phyloP scores from a whole-genome alignment of 1,284 basidiomycete species.

The Pterula multifida region DNA sequence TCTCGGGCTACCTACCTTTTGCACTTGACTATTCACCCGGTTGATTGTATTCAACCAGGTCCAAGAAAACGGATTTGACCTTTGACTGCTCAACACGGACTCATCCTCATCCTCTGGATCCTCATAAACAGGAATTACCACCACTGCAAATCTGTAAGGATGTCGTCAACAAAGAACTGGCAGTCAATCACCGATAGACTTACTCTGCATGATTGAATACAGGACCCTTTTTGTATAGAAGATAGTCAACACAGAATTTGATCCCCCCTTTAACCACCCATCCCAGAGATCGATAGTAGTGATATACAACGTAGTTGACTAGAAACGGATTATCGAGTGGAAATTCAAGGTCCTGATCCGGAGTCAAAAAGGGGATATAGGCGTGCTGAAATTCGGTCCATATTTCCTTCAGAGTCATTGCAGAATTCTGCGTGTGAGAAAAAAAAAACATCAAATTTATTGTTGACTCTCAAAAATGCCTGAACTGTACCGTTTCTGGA shows the following conservation, averaged over 20 bases:
- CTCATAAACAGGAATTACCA: constrained; percentile 84
- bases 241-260: constrained; percentile 95
- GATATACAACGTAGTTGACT: constrained; percentile 83
- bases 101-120: constrained; percentile 58
- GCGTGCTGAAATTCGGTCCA: constrained; percentile 49
- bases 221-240: constrained; percentile 91
- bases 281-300: constrained; percentile 94
- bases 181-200: constrained; percentile 17
- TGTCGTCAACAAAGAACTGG: constrained; percentile 6
- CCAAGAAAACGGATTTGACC: constrained; percentile 74
- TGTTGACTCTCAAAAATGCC: background rate
- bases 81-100: constrained; percentile 45
- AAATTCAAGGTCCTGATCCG: constrained; percentile 19
- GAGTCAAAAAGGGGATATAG: constrained; percentile 21
- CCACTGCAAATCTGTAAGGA: constrained; percentile 67
- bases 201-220: constrained; percentile 95
- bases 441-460: constrained; percentile 1
- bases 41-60: constrained; percentile 96
- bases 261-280: constrained; percentile 95
- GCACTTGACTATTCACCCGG: constrained; percentile 93
- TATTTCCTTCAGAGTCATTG: constrained; percentile 40
- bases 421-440: constrained; percentile 8
- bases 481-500: constrained; percentile 43
- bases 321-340: constrained; percentile 88
- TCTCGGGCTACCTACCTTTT: constrained; percentile 53